phyloP scores from a whole-genome alignment of 345 rosid genomes.

The Brassica juncea region DNA sequence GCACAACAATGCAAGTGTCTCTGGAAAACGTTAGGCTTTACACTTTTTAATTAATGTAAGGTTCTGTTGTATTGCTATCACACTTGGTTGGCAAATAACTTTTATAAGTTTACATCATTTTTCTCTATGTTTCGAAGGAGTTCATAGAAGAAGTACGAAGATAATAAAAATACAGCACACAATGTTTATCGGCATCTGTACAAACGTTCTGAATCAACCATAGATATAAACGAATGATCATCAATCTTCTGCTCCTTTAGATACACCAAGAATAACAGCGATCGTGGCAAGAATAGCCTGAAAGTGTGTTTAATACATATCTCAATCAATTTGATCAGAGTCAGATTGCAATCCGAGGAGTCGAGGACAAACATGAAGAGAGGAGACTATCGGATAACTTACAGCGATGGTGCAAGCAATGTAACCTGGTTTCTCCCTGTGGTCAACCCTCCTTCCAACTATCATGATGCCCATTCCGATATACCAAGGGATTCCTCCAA shows the following conservation, averaged over 20 bases:
- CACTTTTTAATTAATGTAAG: not conserved
- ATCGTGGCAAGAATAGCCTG: conserved; percentile 85
- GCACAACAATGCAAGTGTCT: conserved; percentile 56
- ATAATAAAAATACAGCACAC: conserved; percentile 15
- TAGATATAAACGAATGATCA: conserved; percentile 21
- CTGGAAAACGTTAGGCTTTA: conserved; percentile 41
- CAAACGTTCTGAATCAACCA: conserved; percentile 27
- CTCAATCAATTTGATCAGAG: not conserved
- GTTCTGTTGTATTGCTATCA: conserved; percentile 1
- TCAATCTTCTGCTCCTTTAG: conserved; percentile 61
- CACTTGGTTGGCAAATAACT: not conserved
- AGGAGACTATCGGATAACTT: conserved; percentile 32
- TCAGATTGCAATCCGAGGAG: not conserved
- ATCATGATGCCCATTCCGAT: conserved; percentile 60
- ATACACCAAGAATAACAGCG: conserved; percentile 64
- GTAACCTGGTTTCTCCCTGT: conserved; percentile 89
- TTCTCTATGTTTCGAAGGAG: not conserved
- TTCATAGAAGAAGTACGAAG: not conserved
- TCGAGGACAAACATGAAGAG: not conserved
- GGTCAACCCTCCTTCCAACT: conserved; percentile 70
- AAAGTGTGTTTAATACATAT: conserved; percentile 7
- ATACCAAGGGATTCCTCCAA: conserved; percentile 90
- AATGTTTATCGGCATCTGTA: conserved; percentile 20
- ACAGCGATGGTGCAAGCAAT: conserved; percentile 86
- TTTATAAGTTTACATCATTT: conserved; percentile 8